Percentiles rank a stretch among this genome's conserved stretches.
Evolutionary conservation across 2,329 filamentous ascomycete species (phyloP).

Genomic region (Pyricularia grisea): DNA sequence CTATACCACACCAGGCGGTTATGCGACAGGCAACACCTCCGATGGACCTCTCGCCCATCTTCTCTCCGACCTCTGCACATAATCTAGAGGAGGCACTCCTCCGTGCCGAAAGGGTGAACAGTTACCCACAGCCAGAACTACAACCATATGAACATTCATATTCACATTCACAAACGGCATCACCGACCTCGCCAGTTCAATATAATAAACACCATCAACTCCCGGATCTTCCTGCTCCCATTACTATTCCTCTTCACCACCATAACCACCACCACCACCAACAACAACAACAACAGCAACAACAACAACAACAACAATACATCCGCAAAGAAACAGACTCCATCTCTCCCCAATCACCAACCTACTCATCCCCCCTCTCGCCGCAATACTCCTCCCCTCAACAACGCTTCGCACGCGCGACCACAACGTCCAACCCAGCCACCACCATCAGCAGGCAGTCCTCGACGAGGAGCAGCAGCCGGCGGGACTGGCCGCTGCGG

Average conservation of each 20-base stretch:
- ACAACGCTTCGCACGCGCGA: not conserved
- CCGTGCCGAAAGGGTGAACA: not conserved
- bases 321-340: not conserved
- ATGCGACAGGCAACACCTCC: not conserved
- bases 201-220: not conserved
- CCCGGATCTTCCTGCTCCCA: not conserved
- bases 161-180: not conserved
- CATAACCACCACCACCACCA: not conserved
- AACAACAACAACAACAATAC: not conserved
- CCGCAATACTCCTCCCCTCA: not conserved
- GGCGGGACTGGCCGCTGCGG: not conserved
- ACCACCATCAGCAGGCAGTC: not conserved
- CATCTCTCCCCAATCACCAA: not conserved
- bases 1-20: not conserved
- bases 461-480: not conserved
- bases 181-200: not conserved
- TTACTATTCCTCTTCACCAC: not conserved
- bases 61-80: not conserved
- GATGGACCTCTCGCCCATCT: not conserved
- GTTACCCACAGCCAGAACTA: not conserved
- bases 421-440: not conserved
- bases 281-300: not conserved
- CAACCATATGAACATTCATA: not conserved
- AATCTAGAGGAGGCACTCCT: not conserved
- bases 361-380: not conserved